Evolutionary conservation across 106 monocot species (phyloP).

Genomic region (Triglochin maritima): DNA sequence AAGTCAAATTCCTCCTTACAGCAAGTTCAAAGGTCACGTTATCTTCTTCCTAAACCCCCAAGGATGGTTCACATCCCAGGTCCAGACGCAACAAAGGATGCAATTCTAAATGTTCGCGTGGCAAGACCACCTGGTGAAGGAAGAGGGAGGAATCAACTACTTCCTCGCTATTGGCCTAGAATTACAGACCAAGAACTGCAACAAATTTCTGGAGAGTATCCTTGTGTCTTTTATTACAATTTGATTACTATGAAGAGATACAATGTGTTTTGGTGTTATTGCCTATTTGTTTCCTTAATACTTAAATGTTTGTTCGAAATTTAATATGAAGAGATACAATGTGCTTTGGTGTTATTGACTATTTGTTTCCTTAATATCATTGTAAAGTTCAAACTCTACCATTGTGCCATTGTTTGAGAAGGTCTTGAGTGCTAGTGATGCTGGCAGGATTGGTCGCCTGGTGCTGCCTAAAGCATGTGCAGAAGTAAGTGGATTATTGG

Average conservation of each 20-base stretch:
- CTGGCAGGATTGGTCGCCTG: conserved; percentile 90
- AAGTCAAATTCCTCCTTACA: conserved; percentile 29
- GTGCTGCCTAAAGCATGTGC: conserved; percentile 99
- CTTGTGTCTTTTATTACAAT: conserved; percentile 6
- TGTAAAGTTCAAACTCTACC: conserved; percentile 75
- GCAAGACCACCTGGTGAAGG: conserved; percentile 89
- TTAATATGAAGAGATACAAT: neutral
- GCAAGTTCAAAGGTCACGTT: conserved; percentile 40
- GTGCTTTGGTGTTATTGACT: neutral
- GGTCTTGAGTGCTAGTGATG: conserved; percentile 96
- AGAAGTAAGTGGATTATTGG: conserved; percentile 36
- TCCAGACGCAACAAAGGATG: conserved; percentile 49
- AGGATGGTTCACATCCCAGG: conserved; percentile 18
- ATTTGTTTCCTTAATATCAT: conserved; percentile 39
- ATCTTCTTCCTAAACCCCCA: conserved; percentile 42
- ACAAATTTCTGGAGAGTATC: conserved; percentile 99
- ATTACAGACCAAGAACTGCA: conserved; percentile 97
- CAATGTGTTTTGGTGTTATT: neutral
- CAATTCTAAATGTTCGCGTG: conserved; percentile 52
- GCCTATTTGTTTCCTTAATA: conserved; percentile 36
- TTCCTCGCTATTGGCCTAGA: conserved; percentile 97
- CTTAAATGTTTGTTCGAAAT: neutral
- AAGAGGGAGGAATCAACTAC: conserved; percentile 70
- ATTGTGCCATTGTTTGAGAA: conserved; percentile 99
- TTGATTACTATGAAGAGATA: conserved; percentile 1